A percentile compares a stretch with the other conserved stretches of the same genome.
Evolutionary conservation across 306 rosid genomes (phyloP).

Genomic region (Acacia acuminata): DNA sequence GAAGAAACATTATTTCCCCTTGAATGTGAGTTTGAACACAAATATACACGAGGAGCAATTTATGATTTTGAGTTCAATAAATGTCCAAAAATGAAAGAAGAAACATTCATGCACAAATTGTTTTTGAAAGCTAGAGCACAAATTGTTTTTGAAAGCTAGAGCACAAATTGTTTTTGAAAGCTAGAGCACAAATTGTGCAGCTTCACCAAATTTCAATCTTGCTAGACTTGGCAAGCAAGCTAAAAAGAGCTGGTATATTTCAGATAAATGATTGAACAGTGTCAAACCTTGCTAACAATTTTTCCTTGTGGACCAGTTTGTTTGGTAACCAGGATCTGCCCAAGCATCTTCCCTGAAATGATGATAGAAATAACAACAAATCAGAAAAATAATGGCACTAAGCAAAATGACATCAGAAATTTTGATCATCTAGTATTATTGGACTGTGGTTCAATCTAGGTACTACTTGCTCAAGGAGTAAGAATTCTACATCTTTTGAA

Average conservation of each 20-base stretch:
- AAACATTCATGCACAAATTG: background rate
- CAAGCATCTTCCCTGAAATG: conserved; percentile 91
- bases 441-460: background rate
- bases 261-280: conserved; percentile 25
- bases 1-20: conserved; percentile 21
- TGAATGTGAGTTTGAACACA: background rate
- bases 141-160: conserved; percentile 9
- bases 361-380: background rate
- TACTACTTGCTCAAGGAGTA: background rate
- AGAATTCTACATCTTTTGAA: background rate
- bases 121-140: too few species aligned
- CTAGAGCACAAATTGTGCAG: background rate
- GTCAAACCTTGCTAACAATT: conserved; percentile 85
- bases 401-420: conserved; percentile 4
- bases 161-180: conserved; percentile 1
- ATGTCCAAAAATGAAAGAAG: background rate
- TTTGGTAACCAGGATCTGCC: conserved; percentile 91
- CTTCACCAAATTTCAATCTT: conserved; percentile 7
- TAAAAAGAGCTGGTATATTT: conserved; percentile 11
- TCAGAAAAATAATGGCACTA: background rate
- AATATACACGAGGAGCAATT: conserved; percentile 13
- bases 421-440: background rate
- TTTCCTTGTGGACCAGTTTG: conserved; percentile 96
- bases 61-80: background rate
- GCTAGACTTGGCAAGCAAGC: background rate